phyloP scores from a whole-genome alignment of 2,329 filamentous ascomycete species.

The Beauveria australis region DNA sequence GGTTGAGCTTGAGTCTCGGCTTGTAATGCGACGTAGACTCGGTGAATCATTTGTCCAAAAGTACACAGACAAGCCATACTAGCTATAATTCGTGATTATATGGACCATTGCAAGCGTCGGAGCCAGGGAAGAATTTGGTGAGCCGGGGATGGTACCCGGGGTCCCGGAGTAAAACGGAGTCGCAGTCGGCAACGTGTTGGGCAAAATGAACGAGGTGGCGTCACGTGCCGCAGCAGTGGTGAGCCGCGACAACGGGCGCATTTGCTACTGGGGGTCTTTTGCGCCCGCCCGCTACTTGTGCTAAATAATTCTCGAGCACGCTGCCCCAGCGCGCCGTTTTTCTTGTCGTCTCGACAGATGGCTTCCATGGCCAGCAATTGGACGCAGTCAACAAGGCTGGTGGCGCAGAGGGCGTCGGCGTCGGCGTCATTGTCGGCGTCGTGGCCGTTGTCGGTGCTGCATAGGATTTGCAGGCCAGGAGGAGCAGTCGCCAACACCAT shows the following conservation, averaged over 20 bases:
- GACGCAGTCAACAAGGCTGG: not conserved
- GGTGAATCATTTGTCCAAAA: not conserved
- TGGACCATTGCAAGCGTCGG: too few species aligned
- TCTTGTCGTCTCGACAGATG: not conserved
- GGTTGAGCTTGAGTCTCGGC: too few species aligned
- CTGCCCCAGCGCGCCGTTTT: not conserved
- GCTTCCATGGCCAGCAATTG: not conserved
- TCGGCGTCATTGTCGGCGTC: not conserved
- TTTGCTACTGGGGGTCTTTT: not conserved
- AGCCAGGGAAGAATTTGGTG: not conserved
- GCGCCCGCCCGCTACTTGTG: not conserved
- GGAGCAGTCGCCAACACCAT: not conserved
- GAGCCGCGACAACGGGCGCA: not conserved
- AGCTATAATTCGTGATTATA: not conserved
- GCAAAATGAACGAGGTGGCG: not conserved
- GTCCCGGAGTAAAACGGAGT: not conserved
- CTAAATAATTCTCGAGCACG: not conserved
- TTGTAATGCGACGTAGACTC: not conserved
- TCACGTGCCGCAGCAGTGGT: not conserved
- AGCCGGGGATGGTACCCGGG: not conserved
- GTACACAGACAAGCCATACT: not conserved
- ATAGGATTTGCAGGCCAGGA: not conserved
- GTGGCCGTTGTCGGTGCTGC: not conserved
- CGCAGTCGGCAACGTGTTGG: not conserved
- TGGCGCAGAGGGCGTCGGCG: not conserved